Conservation (phyloP, 352 stramenopile genomes). For the Hyaloperonospora arabidopsidis region DNA sequence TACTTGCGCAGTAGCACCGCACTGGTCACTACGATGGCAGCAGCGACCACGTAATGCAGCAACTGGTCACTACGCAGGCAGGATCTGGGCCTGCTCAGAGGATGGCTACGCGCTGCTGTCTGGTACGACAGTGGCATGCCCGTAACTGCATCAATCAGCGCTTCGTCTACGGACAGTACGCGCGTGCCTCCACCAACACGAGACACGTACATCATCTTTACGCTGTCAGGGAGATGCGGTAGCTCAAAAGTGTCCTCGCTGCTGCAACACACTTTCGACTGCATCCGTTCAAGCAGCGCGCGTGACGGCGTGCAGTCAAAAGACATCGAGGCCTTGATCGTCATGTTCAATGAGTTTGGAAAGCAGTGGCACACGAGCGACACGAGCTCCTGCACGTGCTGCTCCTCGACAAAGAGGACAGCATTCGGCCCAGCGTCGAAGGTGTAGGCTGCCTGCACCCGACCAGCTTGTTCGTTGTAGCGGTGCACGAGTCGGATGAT, state of each 20-base stretch:
- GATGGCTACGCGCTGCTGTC: too few species aligned
- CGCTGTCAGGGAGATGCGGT: slow-evolving; percentile 17
- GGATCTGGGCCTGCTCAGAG: too few species aligned
- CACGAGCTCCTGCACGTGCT: slow-evolving; percentile 59
- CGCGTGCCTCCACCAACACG: slow-evolving; percentile 43
- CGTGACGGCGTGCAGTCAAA: slow-evolving; percentile 14
- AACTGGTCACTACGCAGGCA: too few species aligned
- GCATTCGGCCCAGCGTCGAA: slow-evolving; percentile 99
- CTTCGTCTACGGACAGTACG: slow-evolving; percentile 30
- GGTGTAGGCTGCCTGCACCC: slow-evolving; percentile 91
- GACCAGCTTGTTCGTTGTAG: slow-evolving; percentile 83
- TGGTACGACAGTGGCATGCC: slow-evolving; percentile 26
- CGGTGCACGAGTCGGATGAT: slow-evolving; percentile 87
- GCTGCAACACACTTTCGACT: slow-evolving; percentile 5
- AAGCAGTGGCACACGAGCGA: slow-evolving; percentile 51
- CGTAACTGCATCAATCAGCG: slow-evolving; percentile 42
- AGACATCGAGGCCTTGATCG: slow-evolving; percentile 32
- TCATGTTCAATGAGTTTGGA: slow-evolving; percentile 20
- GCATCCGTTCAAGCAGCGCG: slow-evolving; percentile 21
- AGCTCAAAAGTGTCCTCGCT: slow-evolving; percentile 18
- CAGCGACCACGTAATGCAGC: too few species aligned
- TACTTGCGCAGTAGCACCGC: slow-evolving; percentile 14
- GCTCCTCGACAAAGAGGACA: slow-evolving; percentile 85
- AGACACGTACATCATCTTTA: slow-evolving; percentile 72
- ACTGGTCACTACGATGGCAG: slow-evolving; percentile 13